phyloP scores from a whole-genome alignment of 2,329 filamentous ascomycete species.

The Aspergillus sp. region DNA sequence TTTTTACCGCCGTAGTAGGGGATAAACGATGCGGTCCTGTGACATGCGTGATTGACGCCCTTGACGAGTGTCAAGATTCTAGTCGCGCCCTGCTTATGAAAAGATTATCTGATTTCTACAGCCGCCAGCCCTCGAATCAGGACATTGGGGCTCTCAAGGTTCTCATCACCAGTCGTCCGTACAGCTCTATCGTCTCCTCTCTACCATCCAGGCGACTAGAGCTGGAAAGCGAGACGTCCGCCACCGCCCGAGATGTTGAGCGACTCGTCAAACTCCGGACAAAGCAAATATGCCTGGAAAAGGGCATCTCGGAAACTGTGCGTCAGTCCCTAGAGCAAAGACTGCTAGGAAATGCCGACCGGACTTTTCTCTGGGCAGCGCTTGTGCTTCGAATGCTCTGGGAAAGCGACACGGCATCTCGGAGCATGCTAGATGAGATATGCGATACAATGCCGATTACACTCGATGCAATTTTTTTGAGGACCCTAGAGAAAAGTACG shows the following conservation, averaged over 20 bases:
- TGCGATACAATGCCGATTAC: too few species aligned
- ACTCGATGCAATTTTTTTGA: too few species aligned
- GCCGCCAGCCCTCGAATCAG: too few species aligned
- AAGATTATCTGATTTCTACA: constrained; percentile 27
- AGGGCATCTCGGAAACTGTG: constrained; percentile 25
- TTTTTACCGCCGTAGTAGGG: constrained; percentile 20
- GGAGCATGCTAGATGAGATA: too few species aligned
- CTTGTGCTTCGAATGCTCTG: constrained; percentile 35
- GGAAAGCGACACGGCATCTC: not conserved
- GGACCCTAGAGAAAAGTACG: too few species aligned
- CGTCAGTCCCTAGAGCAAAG: constrained; percentile 15
- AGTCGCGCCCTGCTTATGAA: constrained; percentile 22
- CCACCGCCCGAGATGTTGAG: constrained; percentile 21
- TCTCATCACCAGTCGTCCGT: constrained; percentile 30
- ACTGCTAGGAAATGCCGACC: constrained; percentile 30
- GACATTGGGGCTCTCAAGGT: constrained; percentile 33
- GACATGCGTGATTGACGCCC: constrained; percentile 37
- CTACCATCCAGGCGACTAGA: constrained; percentile 7
- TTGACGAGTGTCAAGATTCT: constrained; percentile 40
- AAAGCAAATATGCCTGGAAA: not conserved
- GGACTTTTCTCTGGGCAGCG: constrained; percentile 45
- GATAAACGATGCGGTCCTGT: too few species aligned
- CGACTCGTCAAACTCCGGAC: constrained; percentile 10
- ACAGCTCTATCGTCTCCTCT: constrained; percentile 15
- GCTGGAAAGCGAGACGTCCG: constrained; percentile 10